phyloP scores from a whole-genome alignment of 805 yeast species.

The Trichomonascus vanleenenianus region DNA sequence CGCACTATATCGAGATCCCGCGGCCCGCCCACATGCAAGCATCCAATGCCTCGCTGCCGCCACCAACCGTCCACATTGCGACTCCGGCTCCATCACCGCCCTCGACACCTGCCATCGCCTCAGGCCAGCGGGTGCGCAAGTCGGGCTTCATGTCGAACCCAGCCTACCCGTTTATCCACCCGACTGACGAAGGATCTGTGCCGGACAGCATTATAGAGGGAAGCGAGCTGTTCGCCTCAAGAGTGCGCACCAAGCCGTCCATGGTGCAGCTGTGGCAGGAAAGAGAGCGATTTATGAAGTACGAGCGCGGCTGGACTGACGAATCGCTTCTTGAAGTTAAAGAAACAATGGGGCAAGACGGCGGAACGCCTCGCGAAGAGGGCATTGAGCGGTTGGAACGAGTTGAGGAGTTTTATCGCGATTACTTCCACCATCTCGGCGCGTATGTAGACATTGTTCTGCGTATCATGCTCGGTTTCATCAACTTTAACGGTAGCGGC shows the following conservation, averaged over 20 bases:
- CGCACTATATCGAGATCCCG: slow-evolving; percentile 54
- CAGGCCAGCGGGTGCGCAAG: slow-evolving; percentile 26
- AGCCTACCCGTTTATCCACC: slow-evolving; percentile 60
- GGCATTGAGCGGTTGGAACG: slow-evolving; percentile 39
- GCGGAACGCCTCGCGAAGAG: not conserved
- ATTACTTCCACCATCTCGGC: slow-evolving; percentile 46
- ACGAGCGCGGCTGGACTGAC: slow-evolving; percentile 57
- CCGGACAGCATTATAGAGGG: slow-evolving; percentile 82
- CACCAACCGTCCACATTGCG: slow-evolving; percentile 60
- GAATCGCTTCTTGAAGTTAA: slow-evolving; percentile 13
- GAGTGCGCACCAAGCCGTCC: slow-evolving; percentile 60
- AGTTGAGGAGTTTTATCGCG: slow-evolving; percentile 53
- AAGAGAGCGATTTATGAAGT: slow-evolving; percentile 59
- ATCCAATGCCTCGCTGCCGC: slow-evolving; percentile 39
- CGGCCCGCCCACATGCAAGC: slow-evolving; percentile 41
- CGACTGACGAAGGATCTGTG: slow-evolving; percentile 39
- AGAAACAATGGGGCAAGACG: no score
- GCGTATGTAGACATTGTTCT: slow-evolving; percentile 58
- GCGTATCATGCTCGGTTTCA: slow-evolving; percentile 52
- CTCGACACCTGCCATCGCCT: slow-evolving; percentile 36
- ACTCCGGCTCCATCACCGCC: slow-evolving; percentile 89
- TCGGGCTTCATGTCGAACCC: slow-evolving; percentile 54
- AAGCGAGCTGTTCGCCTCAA: slow-evolving; percentile 51
- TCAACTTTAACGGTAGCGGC: slow-evolving; percentile 19
- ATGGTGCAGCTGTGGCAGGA: slow-evolving; percentile 65